Base-by-base conservation (phyloP, 768 basidiomycete species). In the Phlegmacium glaucopus region DNA sequence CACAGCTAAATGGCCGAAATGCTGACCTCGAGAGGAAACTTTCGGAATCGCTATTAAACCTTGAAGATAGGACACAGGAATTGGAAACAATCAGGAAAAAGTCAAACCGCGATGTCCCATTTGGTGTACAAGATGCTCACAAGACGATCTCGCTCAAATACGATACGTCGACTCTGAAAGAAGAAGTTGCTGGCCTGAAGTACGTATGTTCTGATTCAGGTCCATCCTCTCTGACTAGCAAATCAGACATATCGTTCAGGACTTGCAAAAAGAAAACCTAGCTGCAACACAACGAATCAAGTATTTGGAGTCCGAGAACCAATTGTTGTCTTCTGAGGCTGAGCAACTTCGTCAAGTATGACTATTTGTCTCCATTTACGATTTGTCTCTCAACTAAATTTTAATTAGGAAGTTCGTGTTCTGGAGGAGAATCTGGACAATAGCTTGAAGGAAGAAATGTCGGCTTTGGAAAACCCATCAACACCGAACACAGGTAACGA, bases 151-250 rank as follows among this genome's bases (percentile, higher is more conserved):
- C 73, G 2, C 72, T 74, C 11, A 84, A 81, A 57, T 67, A 79
- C 16, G 84, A 87, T 53, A 60, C 70, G 6, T 70, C 74, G 36
- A 60, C 64, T 2, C 66, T 71, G 18, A 62, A 67, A 18, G 85
- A 89, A 47, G 90, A 94, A 65, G 82, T 92, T 47, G 82, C 76
- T 10, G 92, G 92, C 7, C 77, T 94, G 34, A 94, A 94, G 89
- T 90, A 61, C 18, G 75, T 63, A 7, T 13, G 1, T 16, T 22
- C 17, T 22, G 13, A 18, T 10, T 34, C 11, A 26, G 37, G 11
- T 13, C 35, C 3, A 8, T 30, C 15, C 27, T 27, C 30, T 10
- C 39, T 46, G n/a, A 39, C 13, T 28, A 16, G 9, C n/a, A 9
- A 44, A 13, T 1, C 50, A 90, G 89, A 66, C 85, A 91, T 58